Evolutionary conservation across 1,284 basidiomycete genomes (phyloP), one percentile per base, ranked within the genome.

Genomic region (Malassezia nana): DNA sequence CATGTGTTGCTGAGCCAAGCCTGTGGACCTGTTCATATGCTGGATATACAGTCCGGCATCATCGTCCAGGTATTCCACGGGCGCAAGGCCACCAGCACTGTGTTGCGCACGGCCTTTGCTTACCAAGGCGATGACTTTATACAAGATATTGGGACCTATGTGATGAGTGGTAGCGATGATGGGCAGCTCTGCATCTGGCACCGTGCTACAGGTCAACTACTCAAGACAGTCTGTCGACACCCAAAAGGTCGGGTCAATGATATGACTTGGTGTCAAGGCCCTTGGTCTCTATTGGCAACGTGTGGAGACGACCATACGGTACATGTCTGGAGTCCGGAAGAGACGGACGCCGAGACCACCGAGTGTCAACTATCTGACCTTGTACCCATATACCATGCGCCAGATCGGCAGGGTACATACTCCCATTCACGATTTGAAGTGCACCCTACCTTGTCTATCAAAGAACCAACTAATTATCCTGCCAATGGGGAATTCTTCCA

Each of bases 81-180:
- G 1, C 69, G 69, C 46, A 44, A 53, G 41, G 42, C 66, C 15
- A 43, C 28, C 33, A 46, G 22, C 86, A 90, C 66, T 75, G 83
- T 95, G 58, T 87, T 98, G 58, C 81, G 87, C 54, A 87, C 86
- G 72, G 90, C 88, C 69, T 96, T 96, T 75, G 94, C 91, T 24
- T 91, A 91, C n/a, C 78, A 84, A 28, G 84, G 87, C 67, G 84
- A 85, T 57, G 87, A 85, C 68, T 92, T 94, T 71, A 32, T 35
- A 13, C 43, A 38, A 8, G 33, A 30, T 24, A 25, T 53, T 16
- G 32, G 51, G 4, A 13, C 51, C 7, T 53, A 46, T 32, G 81
- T 98, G 44, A 80, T 90, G 52, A 91, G 87, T 66, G 94, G 94
- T 25, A 91, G 88, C 73, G 91, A 96, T 82, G 67, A 72, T 50